A percentile compares a stretch with the other conserved stretches of the same genome.
Conservation (phyloP, 768 basidiomycete genomes). For the Nevesoporus exiguus region DNA sequence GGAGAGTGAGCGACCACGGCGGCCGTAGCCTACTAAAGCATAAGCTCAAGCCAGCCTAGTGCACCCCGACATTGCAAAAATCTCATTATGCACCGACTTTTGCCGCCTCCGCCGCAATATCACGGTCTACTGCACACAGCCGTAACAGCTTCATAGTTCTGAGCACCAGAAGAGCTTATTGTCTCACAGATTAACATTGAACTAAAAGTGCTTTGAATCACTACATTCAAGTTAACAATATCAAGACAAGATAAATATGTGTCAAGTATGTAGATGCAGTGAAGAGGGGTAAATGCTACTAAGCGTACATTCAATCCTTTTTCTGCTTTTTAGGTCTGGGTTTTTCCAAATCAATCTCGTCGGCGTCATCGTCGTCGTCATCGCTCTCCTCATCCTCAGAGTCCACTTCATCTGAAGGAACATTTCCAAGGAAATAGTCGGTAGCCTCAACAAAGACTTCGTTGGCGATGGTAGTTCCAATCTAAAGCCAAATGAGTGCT, state of each 20-base stretch:
- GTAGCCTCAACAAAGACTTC: slow-evolving; percentile 81
- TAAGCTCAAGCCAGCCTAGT: too few species aligned
- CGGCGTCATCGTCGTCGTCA: slow-evolving; percentile 67
- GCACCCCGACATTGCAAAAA: too few species aligned
- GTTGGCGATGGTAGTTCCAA: slow-evolving; percentile 67
- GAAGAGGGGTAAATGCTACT: slow-evolving; percentile 10
- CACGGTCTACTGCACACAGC: too few species aligned
- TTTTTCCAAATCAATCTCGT: slow-evolving; percentile 87
- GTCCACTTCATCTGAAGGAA: slow-evolving; percentile 56
- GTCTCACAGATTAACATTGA: neutral
- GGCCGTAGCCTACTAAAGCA: too few species aligned
- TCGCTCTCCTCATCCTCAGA: slow-evolving; percentile 66
- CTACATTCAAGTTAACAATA: neutral
- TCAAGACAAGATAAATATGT: slow-evolving; percentile 29
- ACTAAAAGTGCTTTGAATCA: neutral
- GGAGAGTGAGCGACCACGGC: too few species aligned
- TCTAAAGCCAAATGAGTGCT: slow-evolving; percentile 38
- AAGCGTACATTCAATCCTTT: slow-evolving; percentile 29
- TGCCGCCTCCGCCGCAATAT: too few species aligned
- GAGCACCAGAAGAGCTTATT: too few species aligned
- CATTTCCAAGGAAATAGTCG: slow-evolving; percentile 74
- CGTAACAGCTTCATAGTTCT: too few species aligned
- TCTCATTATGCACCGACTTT: too few species aligned
- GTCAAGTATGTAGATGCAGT: slow-evolving; percentile 10
- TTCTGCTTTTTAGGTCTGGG: slow-evolving; percentile 74